A percentile compares a stretch with the other conserved stretches of the same genome.
phyloP scores from a whole-genome alignment of 78 protist genomes.

The Tieghemostelium lacteum region DNA sequence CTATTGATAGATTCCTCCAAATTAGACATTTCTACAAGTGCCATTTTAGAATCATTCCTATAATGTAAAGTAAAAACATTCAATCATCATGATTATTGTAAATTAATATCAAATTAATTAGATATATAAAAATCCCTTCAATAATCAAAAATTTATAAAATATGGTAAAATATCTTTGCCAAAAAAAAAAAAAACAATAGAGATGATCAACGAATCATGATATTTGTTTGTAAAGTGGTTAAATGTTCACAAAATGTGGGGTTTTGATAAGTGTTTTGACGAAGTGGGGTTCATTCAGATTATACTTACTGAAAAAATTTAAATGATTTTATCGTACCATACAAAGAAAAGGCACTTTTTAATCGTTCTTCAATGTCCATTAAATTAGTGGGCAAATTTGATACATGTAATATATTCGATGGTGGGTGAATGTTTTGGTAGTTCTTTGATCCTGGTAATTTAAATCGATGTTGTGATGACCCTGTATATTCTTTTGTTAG shows the following conservation, averaged over 20 bases:
- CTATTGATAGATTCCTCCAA: constrained; percentile 59
- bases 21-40: constrained; percentile 65
- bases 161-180: no score
- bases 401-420: constrained; percentile 62
- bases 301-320: constrained; percentile 57
- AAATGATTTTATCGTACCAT: constrained; percentile 56
- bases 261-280: background rate
- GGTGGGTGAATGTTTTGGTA: constrained; percentile 83
- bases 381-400: constrained; percentile 60
- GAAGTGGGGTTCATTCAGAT: background rate
- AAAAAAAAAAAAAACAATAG: no score
- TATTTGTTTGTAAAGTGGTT: no score
- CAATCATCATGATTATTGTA: no score
- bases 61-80: no score
- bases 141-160: no score
- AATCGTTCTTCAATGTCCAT: constrained; percentile 24
- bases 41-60: constrained; percentile 76
- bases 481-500: constrained; percentile 72
- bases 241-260: background rate
- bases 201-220: no score
- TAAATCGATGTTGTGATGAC: constrained; percentile 72
- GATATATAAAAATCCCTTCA: no score
- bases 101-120: no score
- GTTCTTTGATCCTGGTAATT: constrained; percentile 79
- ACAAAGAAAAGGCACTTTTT: constrained; percentile 6